phyloP scores from a whole-genome alignment of 306 rosid species.

The Cicer pinnatifidum region DNA sequence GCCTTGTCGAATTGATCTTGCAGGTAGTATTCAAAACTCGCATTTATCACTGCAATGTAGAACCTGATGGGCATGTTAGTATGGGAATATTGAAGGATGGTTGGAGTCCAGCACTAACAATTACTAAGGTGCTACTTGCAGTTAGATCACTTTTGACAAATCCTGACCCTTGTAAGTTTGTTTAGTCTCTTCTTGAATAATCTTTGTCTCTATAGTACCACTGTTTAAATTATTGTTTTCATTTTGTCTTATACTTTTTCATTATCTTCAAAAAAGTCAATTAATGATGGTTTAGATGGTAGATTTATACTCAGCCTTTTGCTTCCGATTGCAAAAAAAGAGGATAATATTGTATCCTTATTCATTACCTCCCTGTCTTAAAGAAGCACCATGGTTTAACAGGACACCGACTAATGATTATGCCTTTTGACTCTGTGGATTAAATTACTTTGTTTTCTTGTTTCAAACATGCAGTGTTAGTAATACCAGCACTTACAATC shows the following conservation, averaged over 20 bases:
- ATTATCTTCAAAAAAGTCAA: background rate
- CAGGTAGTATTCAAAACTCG: conserved; percentile 90
- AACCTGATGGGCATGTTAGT: conserved; percentile 62
- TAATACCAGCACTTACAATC: background rate
- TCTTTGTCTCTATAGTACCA: background rate
- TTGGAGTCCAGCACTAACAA: conserved; percentile 97
- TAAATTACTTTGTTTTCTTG: conserved; percentile 8
- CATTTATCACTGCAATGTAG: conserved; percentile 88
- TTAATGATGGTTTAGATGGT: background rate
- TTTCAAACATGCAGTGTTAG: conserved; percentile 13
- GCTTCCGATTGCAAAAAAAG: conserved; percentile 20
- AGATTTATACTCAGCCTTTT: conserved; percentile 13
- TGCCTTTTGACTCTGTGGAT: conserved; percentile 5
- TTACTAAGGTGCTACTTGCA: conserved; percentile 75
- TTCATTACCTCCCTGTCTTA: conserved; percentile 3
- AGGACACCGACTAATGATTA: background rate
- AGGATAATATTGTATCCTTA: background rate
- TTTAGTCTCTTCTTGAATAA: conserved; percentile 10
- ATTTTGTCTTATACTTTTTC: background rate
- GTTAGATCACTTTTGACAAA: conserved; percentile 67
- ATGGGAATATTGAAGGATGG: conserved; percentile 76
- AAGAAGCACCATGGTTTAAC: conserved; percentile 1
- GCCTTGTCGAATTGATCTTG: conserved; percentile 37
- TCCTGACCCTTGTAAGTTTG: conserved; percentile 81
- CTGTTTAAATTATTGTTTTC: conserved; percentile 2